Conservation (phyloP, 352 stramenopile species). For the Paralagenidium karlingii region DNA sequence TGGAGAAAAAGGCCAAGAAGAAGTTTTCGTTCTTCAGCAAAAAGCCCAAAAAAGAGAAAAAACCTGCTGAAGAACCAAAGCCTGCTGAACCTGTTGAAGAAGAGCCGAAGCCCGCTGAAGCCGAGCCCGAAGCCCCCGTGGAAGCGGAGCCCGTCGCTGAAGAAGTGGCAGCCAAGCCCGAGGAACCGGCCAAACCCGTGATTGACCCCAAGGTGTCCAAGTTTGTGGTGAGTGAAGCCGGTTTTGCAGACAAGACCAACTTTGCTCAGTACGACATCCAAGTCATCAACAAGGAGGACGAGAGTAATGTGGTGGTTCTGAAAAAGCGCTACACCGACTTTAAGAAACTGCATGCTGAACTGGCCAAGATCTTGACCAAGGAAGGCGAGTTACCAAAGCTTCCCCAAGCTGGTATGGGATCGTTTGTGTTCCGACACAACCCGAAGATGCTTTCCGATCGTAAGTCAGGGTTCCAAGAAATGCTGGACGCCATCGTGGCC, state of each 20-base stretch:
- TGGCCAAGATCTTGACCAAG: no score
- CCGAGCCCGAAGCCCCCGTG: not conserved
- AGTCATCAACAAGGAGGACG: slow-evolving; percentile 20
- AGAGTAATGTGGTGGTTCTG: not conserved
- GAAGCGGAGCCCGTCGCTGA: not conserved
- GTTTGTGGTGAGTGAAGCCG: slow-evolving; percentile 28
- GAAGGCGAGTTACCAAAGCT: no score
- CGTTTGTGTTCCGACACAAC: no score
- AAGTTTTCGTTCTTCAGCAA: no score
- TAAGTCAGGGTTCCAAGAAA: no score
- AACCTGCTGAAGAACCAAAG: no score
- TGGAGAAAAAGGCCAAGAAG: no score
- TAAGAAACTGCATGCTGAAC: slow-evolving; percentile 41
- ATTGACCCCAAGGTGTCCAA: slow-evolving; percentile 11
- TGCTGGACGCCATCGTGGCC: no score
- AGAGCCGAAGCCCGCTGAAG: slow-evolving; percentile 2
- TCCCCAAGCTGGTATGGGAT: no score
- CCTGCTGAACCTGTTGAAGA: slow-evolving; percentile 3
- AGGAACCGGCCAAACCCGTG: slow-evolving; percentile 8
- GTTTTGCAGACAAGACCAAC: slow-evolving; percentile 28
- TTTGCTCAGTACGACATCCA: slow-evolving; percentile 57
- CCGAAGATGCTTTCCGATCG: no score
- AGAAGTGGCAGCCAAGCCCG: not conserved
- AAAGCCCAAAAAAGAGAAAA: no score
- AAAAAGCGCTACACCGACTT: slow-evolving; percentile 41